Evolutionary conservation across 2,329 filamentous ascomycete species (phyloP), one percentile per base, ranked within the genome.

Genomic region (Canariomyces notabilis): DNA sequence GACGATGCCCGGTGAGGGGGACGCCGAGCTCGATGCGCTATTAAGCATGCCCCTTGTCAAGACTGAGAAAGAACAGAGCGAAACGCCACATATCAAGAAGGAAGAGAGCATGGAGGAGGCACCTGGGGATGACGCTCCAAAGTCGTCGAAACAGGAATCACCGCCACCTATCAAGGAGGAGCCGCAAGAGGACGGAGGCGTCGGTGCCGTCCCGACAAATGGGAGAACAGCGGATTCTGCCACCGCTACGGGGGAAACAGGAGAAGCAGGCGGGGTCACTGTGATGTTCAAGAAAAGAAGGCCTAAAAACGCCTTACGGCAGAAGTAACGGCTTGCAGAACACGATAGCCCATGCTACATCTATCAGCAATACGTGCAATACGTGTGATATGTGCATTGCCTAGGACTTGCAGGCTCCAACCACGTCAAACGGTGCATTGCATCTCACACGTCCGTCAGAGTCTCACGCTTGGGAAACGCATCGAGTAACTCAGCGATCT

Each of bases 231-330:
- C 51, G 20, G 38, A 6, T 31, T 39, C 46, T 18, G 11, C 23
- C 2, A 19, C 31, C 3, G 9, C 23, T 16, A 23, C 43, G 14
- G 44, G 37, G 12, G 46, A 19, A 40, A 36, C 59, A 5, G 66
- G 68, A 42, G 40, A 40, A 23, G 35, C 46, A 15, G 48, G 53
- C 15, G 52, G 46, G 18, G 60, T 70, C 9, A 72, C 76, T 2
- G 75, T 89, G 2, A 70, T 89, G 3, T 93, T 91, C 67, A 91
- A 90, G 68, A 90, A 89, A 69, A 73, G 87, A 44, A 91, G 89
- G 60, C 72, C 80, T 12, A 85, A 82, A 69, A 77, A 74, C 41
- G n/a, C n/a, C n/a, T 72, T 82, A 29, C 75, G 80, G 16, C 76
- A 82, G 56, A 82, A 77, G 61, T 82, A 53, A n/a, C n/a, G n/a